Conservation (phyloP, 2,329 filamentous ascomycete species). For the Curvularia sp. region DNA sequence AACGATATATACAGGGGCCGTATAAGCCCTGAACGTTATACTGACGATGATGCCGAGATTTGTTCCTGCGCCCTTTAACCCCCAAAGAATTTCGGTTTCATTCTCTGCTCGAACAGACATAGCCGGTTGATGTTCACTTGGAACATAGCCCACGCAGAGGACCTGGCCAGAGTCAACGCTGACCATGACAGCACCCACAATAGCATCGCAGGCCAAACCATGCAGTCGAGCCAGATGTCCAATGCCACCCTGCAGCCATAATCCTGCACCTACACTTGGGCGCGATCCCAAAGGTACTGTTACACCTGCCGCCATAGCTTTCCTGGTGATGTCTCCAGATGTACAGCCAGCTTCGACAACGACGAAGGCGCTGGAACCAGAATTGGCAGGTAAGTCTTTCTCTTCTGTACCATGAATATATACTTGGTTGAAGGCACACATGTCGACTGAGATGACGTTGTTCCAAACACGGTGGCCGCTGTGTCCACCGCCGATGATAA, state of each 20-base stretch:
- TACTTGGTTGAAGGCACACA: constrained; percentile 63
- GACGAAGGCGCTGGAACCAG: constrained; percentile 47
- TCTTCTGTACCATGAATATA: constrained; percentile 48
- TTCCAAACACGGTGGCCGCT: constrained; percentile 65
- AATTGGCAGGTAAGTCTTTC: constrained; percentile 21
- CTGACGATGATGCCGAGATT: constrained; percentile 67
- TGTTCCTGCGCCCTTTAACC: constrained; percentile 64
- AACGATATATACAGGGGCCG: constrained; percentile 52
- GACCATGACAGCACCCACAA: constrained; percentile 67
- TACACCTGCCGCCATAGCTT: constrained; percentile 57
- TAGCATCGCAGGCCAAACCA: constrained; percentile 66
- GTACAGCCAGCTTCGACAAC: constrained; percentile 65
- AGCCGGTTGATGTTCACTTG: constrained; percentile 53
- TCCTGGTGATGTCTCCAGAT: constrained; percentile 61
- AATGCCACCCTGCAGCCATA: constrained; percentile 71
- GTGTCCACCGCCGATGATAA: constrained; percentile 66
- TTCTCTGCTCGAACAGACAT: constrained; percentile 55
- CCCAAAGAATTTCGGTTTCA: constrained; percentile 64
- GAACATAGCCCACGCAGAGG: constrained; percentile 62
- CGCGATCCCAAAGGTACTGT: constrained; percentile 67
- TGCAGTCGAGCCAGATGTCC: constrained; percentile 64
- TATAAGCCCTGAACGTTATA: constrained; percentile 59
- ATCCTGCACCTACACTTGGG: constrained; percentile 68
- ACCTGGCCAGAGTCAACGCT: constrained; percentile 58
- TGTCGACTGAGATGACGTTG: constrained; percentile 64